Base-by-base conservation (phyloP, 148 eudicot genomes). In the Chenopodium album region DNA sequence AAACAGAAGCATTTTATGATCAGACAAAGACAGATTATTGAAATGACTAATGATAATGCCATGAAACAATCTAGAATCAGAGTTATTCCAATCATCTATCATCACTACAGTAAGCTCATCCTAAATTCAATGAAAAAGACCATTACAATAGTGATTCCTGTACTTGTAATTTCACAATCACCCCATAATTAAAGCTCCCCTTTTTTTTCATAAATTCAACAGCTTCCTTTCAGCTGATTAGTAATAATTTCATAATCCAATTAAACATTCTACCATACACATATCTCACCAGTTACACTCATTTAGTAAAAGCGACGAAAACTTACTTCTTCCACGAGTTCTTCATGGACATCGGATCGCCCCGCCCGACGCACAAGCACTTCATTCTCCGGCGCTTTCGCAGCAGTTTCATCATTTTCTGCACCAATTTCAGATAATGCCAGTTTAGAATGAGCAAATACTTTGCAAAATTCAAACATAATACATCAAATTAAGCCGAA, bases 301-400 rank as follows among this genome's bases (percentile, higher is more conserved):
- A 7, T 0, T 20, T 17, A 16, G 44, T 47, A 77, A 44, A 34
- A 11, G 31, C 63, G n/a, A 41, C 37, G 28, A 41, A 26, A 78
- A 60, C 80, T 6, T 69, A 86, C 88, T 79, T 86, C 84, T 63
- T 78, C 84, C 78, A 81, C 46, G 12, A 86, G 86, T 75, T 80
- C 86, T 48, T 84, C 86, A 48, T 81, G 75, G 44, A 81, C 29
- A 11, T 78, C 78, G 26, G 71, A 64, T 32, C 75, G 59, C 19
- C 75, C 79, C 44, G 76, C 78, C 64, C 80, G 86, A 44, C 72
- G 82, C 7, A 78, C 82, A 64, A 77, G 82, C 34, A 41, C 23
- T 13, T 74, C 77, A 23, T 76, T 79, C 77, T 85, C 86, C n/a
- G 59, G 74, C 4, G 81, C 85, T 76, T 79, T 76, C 81, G 41